Percentiles rank a stretch among this genome's conserved stretches.
Conservation (phyloP, 805 yeast species). For the Starmerella floricola region DNA sequence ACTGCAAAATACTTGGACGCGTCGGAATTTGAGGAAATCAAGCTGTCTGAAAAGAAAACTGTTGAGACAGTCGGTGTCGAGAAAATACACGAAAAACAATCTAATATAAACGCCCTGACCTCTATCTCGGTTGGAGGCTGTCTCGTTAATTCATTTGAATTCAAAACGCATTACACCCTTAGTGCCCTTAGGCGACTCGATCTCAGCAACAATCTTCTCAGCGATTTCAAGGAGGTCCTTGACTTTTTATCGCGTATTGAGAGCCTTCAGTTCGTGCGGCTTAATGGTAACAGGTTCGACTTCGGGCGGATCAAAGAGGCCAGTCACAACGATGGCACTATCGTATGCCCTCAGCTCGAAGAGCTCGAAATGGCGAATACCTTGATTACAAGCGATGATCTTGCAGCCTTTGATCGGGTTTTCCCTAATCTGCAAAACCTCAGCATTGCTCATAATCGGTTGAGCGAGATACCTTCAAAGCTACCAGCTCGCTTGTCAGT, state of each 20-base stretch:
- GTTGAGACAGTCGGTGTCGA: slow-evolving; percentile 59
- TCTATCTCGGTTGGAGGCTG: slow-evolving; percentile 40
- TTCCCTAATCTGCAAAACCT: slow-evolving; percentile 14
- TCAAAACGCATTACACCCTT: background rate
- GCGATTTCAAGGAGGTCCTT: slow-evolving; percentile 32
- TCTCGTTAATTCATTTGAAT: slow-evolving; percentile 23
- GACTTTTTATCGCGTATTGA: slow-evolving; percentile 30
- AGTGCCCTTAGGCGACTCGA: slow-evolving; percentile 34
- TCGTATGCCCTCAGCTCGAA: slow-evolving; percentile 15
- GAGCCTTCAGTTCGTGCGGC: slow-evolving; percentile 33
- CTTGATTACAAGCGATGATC: slow-evolving; percentile 1
- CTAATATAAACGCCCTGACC: slow-evolving; percentile 36
- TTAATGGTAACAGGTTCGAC: slow-evolving; percentile 35
- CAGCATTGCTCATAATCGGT: slow-evolving; percentile 29
- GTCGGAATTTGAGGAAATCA: slow-evolving; percentile 24
- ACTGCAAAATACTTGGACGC: slow-evolving; percentile 36
- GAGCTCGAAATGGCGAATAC: slow-evolving; percentile 33
- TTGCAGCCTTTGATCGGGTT: background rate
- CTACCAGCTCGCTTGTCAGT: slow-evolving; percentile 14
- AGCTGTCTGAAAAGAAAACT: slow-evolving; percentile 43
- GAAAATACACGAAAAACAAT: slow-evolving; percentile 38
- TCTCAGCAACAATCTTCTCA: slow-evolving; percentile 47
- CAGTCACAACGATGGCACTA: background rate
- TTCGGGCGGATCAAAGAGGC: no score
- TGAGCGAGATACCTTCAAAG: slow-evolving; percentile 27